Percentiles rank a stretch among this genome's conserved stretches.
Conservation (phyloP, 495 filamentous ascomycete genomes). For the Recurvomyces mirabilis region DNA sequence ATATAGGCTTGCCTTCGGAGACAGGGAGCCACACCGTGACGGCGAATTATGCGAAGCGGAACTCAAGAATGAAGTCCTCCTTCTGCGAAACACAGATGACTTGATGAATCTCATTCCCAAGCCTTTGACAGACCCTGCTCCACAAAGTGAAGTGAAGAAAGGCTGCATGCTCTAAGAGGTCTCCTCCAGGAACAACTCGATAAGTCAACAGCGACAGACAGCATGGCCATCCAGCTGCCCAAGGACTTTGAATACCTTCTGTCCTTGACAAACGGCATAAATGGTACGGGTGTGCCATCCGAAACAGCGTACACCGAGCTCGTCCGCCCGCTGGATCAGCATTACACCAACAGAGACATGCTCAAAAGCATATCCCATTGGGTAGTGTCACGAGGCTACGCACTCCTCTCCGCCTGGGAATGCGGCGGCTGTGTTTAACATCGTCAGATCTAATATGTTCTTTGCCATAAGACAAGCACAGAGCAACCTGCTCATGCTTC, state of each 20-base stretch:
- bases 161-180: not conserved
- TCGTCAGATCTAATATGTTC: constrained; percentile 1
- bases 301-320: not conserved
- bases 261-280: not conserved
- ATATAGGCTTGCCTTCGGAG: not conserved
- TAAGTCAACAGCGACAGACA: not conserved
- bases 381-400: not conserved
- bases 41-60: not conserved
- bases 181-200: not conserved
- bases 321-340: not conserved
- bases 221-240: not conserved
- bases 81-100: not conserved
- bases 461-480: not conserved
- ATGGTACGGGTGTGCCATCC: not conserved
- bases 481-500: not conserved
- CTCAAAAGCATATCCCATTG: not conserved
- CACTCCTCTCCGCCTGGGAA: not conserved
- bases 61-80: not conserved
- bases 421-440: not conserved
- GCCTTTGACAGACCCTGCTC: not conserved
- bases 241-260: not conserved
- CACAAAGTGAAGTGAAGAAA: not conserved
- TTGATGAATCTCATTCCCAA: not conserved
- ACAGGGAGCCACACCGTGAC: not conserved
- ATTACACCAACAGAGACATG: not conserved